Evolutionary conservation across 2,329 filamentous ascomycete genomes (phyloP).

Genomic region (Phoma sp.): DNA sequence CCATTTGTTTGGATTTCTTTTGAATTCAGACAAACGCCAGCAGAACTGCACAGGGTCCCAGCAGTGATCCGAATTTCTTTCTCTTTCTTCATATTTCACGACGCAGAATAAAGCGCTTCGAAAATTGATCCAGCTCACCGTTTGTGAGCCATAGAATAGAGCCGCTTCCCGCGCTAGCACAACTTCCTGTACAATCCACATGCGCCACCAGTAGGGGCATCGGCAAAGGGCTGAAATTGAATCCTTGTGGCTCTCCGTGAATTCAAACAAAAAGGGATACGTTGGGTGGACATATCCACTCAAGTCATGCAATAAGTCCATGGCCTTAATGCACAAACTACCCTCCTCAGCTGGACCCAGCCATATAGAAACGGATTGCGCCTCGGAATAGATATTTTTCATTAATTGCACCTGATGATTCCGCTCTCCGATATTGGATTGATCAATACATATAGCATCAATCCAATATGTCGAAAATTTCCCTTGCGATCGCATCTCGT

Average conservation of each 20-base stretch:
- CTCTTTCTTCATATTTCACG: too few relatives aligned
- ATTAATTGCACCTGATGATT: slow-evolving; percentile 23
- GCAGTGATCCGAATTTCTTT: too few relatives aligned
- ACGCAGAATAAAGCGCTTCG: too few relatives aligned
- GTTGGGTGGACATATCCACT: not conserved
- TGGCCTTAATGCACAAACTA: not conserved
- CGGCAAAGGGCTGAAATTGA: not conserved
- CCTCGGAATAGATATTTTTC: slow-evolving; percentile 17
- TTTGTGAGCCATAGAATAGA: not conserved
- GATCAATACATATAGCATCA: slow-evolving; percentile 6
- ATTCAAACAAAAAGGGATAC: too few relatives aligned
- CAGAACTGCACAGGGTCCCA: too few relatives aligned
- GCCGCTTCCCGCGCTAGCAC: not conserved
- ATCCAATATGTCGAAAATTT: slow-evolving; percentile 21
- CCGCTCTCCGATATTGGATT: slow-evolving; percentile 17
- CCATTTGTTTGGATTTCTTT: too few relatives aligned
- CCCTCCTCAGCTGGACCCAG: slow-evolving; percentile 16
- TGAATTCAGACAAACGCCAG: too few relatives aligned
- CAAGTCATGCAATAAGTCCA: not conserved
- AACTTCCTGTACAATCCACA: not conserved
- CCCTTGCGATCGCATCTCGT: not conserved
- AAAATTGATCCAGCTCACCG: too few relatives aligned
- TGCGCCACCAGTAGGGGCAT: not conserved
- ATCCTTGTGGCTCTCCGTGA: not conserved
- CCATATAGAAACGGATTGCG: slow-evolving; percentile 18